Base-by-base conservation (phyloP, 2,329 filamentous ascomycete genomes). In the Xenoacremonium recifei region DNA sequence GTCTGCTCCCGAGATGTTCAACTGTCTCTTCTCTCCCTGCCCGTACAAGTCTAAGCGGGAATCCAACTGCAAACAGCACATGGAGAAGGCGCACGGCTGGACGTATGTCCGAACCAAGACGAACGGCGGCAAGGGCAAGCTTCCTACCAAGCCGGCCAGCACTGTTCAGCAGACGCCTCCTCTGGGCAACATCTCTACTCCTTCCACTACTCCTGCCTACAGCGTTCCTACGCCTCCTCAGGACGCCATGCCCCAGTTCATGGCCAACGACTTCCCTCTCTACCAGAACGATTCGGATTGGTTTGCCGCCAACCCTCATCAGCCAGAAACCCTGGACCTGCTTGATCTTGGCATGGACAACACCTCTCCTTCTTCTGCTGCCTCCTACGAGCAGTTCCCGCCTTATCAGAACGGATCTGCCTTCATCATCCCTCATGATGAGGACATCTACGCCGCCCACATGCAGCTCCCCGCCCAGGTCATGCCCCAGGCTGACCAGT, bases 31-130 rank as follows among this genome's bases (percentile, higher is more conserved):
- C 68, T 77, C 82, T 55, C 85, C 85, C 18, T 97, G 93, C 75
- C 83, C 87, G 1, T 97, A 97, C 72, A 87, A 89, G 60, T 96
- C 91, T 10, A 97, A 97, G 76, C 85, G 91, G 45, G 87, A 96
- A 71, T 93, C 87, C 49, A 97, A 97, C 67, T 95, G 89, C 79
- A 96, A 96, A 65, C 92, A 96, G 67, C 91, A 97, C 69, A 96
- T 96, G 91, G 92, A 97, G 72, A 96, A 96, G 68, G 86, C 89
- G 1, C 91, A 97, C 59, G 84, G 85, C 44, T 96, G 89, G 86
- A 76, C 77, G n/a, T 96, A 96, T 55, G 78, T 91, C 41, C 87
- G 92, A 51, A 92, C 89, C 45, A 96, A 96, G 78, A 91, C 86
- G 65, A 96, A 95, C 60, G 87, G 87, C 62, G 88, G 86, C 69